Conservation (phyloP, 208 protist genomes). For the Wallacemonas rigidus region DNA sequence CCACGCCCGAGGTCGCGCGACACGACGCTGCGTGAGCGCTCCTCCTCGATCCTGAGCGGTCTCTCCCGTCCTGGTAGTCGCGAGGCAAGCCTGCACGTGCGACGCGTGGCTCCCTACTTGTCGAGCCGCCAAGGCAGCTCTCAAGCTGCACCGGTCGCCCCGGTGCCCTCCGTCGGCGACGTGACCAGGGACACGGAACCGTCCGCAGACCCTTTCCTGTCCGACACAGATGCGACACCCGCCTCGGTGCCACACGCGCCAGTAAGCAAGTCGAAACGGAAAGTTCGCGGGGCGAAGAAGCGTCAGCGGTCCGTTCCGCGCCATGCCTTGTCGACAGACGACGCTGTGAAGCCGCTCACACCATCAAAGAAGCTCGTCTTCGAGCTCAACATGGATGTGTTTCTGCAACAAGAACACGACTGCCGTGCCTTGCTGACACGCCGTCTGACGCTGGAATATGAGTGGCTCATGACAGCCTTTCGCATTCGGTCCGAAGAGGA, state of each 20-base stretch:
- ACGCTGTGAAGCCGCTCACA: constrained; percentile 8
- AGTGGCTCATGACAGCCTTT: constrained; percentile 57
- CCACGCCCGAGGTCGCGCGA: constrained; percentile 21
- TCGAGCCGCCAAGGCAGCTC: constrained; percentile 14
- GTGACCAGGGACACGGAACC: too few relatives aligned
- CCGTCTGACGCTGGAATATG: constrained; percentile 56
- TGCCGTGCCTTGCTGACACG: constrained; percentile 29
- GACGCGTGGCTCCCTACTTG: neutral
- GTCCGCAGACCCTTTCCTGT: constrained; percentile 4
- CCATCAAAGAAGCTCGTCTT: constrained; percentile 8
- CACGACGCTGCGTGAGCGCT: constrained; percentile 30
- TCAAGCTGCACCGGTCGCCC: neutral
- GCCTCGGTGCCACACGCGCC: neutral
- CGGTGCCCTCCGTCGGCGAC: neutral
- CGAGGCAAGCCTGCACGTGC: constrained; percentile 2
- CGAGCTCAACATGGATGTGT: constrained; percentile 10
- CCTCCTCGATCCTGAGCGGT: constrained; percentile 30
- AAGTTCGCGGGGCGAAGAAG: neutral
- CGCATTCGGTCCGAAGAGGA: constrained; percentile 69
- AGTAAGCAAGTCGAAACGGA: neutral
- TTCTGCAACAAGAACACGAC: constrained; percentile 46
- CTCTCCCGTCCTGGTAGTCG: constrained; percentile 13
- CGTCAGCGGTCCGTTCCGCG: constrained; percentile 4
- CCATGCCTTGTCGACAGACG: constrained; percentile 7
- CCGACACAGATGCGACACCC: too few relatives aligned